Evolutionary conservation across 2,329 filamentous ascomycete species (phyloP), one percentile per base, ranked within the genome.

Genomic region (Fusarium proliferatum): DNA sequence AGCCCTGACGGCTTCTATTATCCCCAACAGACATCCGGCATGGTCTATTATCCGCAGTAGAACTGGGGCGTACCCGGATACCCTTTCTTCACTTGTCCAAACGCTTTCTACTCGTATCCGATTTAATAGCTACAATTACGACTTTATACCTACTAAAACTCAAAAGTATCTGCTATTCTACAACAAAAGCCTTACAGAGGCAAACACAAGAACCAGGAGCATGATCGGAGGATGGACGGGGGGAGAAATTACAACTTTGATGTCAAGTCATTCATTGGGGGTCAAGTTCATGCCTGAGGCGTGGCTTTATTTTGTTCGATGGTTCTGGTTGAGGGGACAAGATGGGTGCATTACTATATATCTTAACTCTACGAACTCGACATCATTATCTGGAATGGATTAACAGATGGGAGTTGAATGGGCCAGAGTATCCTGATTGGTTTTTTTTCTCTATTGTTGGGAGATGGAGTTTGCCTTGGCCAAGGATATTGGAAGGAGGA

Each of bases 1-100:
- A 90, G 85, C 78, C 87, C 88, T 78, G 87, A 91, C 80, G 87
- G 86, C 69, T 97, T 93, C 84, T 97, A 95, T 78, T 92, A 92
- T 78, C 86, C 89, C 28, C 89, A 89, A 74, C 82, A 85, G 59
- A 83, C 84, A 6, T 84, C 86, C 42, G 88, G 87, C 45, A 88
- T 90, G 81, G 84, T 90, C 71, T 92, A 90, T 81, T 92, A 91
- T 78, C 84, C 86, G 61, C 88, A 90, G 80, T 91, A 88, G 85
- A 74, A 61, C 66, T 79, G 75, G 76, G 79, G 73, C 63, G 56
- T 70, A 38, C 42, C 74, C 19, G 71, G 71, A 28, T 61, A 62
- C 42, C 57, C 69, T 52, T 73, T 72, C 51, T 73, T 77, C 58
- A 68, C 74, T 66, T 74, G 68, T 68, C 63, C 78, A 67, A 63